Conservation (phyloP, 2,329 filamentous ascomycete species). For the Cytospora piceae region DNA sequence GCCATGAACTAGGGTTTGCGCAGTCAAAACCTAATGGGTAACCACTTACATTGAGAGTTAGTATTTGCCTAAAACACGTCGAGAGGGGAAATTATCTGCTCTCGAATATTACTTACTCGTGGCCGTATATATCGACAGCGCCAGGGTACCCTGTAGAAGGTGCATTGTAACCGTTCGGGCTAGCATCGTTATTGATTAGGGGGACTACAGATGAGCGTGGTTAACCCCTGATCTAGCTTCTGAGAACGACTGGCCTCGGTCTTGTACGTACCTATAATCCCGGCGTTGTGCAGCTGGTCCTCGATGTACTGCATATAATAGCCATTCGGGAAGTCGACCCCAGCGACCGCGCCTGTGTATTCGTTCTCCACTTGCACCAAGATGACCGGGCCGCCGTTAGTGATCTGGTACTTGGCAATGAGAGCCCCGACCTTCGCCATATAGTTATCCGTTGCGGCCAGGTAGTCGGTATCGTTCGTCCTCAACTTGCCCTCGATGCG, state of each 20-base stretch:
- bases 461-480: conserved; percentile 58
- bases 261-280: conserved; percentile 53
- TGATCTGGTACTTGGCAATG: conserved; percentile 72
- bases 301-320: conserved; percentile 73
- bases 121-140: conserved; percentile 63
- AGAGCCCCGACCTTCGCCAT: conserved; percentile 59
- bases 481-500: conserved; percentile 61
- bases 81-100: too few species aligned
- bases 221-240: not conserved
- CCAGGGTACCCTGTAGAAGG: conserved; percentile 56
- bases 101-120: conserved; percentile 46
- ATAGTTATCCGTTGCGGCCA: conserved; percentile 66
- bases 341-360: conserved; percentile 53
- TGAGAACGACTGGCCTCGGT: not conserved
- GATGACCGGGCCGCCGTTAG: conserved; percentile 73
- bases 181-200: conserved; percentile 76
- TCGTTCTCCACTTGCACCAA: conserved; percentile 76
- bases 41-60: conserved; percentile 33
- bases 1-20: conserved; percentile 65
- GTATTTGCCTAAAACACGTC: too few species aligned
- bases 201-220: conserved; percentile 54
- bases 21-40: conserved; percentile 68
- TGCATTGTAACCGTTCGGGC: conserved; percentile 60
- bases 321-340: conserved; percentile 63
- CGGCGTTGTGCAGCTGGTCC: conserved; percentile 69